These are phyloP conservation scores for Biscogniauxia marginata DNA, from an alignment of 2,329 filamentous ascomycete genomes.

Conservation along the genomic window DNA sequence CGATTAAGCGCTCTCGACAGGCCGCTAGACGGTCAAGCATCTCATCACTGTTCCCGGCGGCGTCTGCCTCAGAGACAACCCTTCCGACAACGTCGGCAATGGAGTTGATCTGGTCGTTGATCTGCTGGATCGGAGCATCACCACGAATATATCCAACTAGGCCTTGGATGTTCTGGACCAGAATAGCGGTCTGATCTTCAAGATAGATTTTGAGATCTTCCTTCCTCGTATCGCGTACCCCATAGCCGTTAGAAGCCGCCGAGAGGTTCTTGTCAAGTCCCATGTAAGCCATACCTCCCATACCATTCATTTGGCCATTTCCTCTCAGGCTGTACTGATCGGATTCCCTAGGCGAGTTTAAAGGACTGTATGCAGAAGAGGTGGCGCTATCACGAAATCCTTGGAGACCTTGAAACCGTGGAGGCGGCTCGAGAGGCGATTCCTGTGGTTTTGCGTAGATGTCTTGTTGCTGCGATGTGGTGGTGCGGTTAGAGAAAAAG, in stretches of 20 bases:
- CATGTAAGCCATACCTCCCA: constrained; percentile 34
- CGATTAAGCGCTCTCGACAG: constrained; percentile 64
- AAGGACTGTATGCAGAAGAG: constrained; percentile 73
- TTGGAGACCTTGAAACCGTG: constrained; percentile 57
- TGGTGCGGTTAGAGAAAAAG: constrained; percentile 63
- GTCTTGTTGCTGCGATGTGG: constrained; percentile 31
- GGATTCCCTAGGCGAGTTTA: constrained; percentile 66
- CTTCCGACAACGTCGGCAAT: constrained; percentile 71
- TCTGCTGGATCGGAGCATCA: constrained; percentile 60
- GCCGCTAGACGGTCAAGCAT: constrained; percentile 57
- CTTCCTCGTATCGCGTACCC: constrained; percentile 37
- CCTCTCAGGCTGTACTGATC: constrained; percentile 39
- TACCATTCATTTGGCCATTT: constrained; percentile 37
- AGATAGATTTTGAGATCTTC: constrained; percentile 69
- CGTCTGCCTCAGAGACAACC: constrained; percentile 65
- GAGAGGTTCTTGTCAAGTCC: constrained; percentile 35
- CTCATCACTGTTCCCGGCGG: constrained; percentile 50
- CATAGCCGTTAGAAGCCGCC: constrained; percentile 40
- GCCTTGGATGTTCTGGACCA: constrained; percentile 80
- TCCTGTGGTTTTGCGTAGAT: constrained; percentile 36
- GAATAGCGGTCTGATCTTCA: constrained; percentile 75
- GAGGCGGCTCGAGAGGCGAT: constrained; percentile 48
- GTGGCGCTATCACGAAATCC: constrained; percentile 58
- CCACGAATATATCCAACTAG: constrained; percentile 71
- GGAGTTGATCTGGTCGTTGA: constrained; percentile 67